Base-by-base conservation (phyloP, 768 basidiomycete species). In the Flagelloscypha sp. region DNA sequence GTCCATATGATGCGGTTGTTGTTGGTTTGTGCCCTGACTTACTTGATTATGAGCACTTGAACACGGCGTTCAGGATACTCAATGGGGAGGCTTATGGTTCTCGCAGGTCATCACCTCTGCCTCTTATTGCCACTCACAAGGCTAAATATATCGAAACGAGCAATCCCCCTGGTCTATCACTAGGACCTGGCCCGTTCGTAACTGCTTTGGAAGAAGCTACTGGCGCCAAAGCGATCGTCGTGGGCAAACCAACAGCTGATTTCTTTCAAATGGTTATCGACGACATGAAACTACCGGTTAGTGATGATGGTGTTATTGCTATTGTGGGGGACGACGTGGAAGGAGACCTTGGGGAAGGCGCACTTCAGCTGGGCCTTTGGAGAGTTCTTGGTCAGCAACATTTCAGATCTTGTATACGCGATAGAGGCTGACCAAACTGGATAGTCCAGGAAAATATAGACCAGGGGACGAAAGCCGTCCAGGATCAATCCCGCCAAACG, bases 141-240 rank as follows among this genome's bases (percentile, higher is more conserved):
- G 66, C 72, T 2, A 66, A 65, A 36, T 79, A 70, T 54, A 52
- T 77, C 18, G 58, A 72, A 44, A 52, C 58, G 0, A 53, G 61
- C 17, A 54, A 54, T 13, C 46, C 61, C 4, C 64, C 71, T 20
- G 71, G 64, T 1, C 62, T 83, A 6, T 77, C 76, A 3, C 59
- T 84, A 9, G 82, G 83, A 2, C 77, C 79, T 0, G 81, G 83
- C 0, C 78, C 81, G 2, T 85, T 84, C 46, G 70, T 84, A 12
- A 53, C 62, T 2, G 79, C 75, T 0, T 62, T 84, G 10, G 79
- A 84, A 47, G 52, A 57, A 11, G 78, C 79, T 1, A 41, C 70
- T 0, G 68, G 63, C 0, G 48, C 58, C 23, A 43, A 61, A 8
- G 74, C 79, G 0, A 63, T 63, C 29, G 58, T 76, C 13, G 68